Conservation (phyloP, 768 basidiomycete genomes). For the Albatrellus ellisii region DNA sequence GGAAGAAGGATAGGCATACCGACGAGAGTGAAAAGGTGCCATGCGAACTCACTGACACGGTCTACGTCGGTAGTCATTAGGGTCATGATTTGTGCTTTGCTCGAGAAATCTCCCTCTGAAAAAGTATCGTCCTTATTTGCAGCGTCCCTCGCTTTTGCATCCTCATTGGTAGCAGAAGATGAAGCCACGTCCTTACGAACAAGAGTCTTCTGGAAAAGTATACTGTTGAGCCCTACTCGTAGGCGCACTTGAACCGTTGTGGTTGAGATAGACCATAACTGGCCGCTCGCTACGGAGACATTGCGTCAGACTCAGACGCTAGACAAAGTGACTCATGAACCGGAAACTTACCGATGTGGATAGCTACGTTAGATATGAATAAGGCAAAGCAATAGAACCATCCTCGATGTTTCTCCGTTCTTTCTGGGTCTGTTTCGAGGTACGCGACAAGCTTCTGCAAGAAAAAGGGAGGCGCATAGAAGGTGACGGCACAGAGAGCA, state of each 20-base stretch:
- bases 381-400: conserved; percentile 52
- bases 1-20: conserved; percentile 27
- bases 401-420: conserved; percentile 53
- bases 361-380: conserved; percentile 30
- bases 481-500: conserved; percentile 42
- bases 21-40: conserved; percentile 64
- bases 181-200: conserved; percentile 77
- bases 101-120: conserved; percentile 34
- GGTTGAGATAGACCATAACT: conserved; percentile 59
- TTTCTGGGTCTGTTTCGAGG: conserved; percentile 46
- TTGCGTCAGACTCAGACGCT: conserved; percentile 5
- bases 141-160: conserved; percentile 15
- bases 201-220: conserved; percentile 76
- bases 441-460: conserved; percentile 46
- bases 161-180: conserved; percentile 25
- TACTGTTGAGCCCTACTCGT: conserved; percentile 69
- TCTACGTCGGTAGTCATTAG: conserved; percentile 94
- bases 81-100: conserved; percentile 79
- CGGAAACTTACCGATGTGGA: conserved; percentile 27
- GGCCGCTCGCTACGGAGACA: conserved; percentile 49
- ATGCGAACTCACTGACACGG: conserved; percentile 73
- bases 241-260: conserved; percentile 60
- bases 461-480: conserved; percentile 51
- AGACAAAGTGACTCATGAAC: neutral
- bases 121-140: conserved; percentile 7